Evolutionary conservation across 352 stramenopile species (phyloP).

Genomic region (Phytophthora pisi): DNA sequence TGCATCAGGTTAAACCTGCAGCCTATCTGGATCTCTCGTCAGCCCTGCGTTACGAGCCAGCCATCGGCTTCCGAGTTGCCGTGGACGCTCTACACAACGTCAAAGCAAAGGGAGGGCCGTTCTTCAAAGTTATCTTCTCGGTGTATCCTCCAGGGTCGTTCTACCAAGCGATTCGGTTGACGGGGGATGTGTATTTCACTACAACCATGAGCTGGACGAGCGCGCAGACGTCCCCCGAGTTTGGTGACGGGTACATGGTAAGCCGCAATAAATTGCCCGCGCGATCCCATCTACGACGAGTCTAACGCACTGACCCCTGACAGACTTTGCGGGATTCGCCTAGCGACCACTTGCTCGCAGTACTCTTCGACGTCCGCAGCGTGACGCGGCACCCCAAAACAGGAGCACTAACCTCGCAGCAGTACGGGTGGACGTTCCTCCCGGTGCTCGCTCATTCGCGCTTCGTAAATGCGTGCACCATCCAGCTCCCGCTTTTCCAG

Average conservation of each 20-base stretch:
- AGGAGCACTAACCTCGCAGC: conserved; percentile 46
- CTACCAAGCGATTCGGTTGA: conserved; percentile 64
- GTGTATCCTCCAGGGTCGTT: conserved; percentile 61
- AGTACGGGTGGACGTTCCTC: conserved; percentile 72
- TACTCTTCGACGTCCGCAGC: conserved; percentile 68
- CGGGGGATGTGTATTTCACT: conserved; percentile 61
- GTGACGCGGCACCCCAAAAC: conserved; percentile 54
- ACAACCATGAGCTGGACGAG: conserved; percentile 69
- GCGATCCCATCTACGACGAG: background rate
- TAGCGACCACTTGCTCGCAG: conserved; percentile 28
- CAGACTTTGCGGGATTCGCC: conserved; percentile 57
- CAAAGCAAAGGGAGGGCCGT: conserved; percentile 46
- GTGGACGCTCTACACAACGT: conserved; percentile 74
- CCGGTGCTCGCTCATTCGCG: conserved; percentile 48
- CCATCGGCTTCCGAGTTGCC: conserved; percentile 70
- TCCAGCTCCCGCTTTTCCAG: conserved; percentile 68
- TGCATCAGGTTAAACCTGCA: conserved; percentile 45
- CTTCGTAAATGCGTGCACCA: conserved; percentile 40
- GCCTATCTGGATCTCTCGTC: conserved; percentile 50
- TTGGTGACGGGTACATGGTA: conserved; percentile 66
- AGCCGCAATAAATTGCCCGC: background rate
- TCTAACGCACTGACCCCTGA: conserved; percentile 8
- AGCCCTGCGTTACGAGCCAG: conserved; percentile 55
- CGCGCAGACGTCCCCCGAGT: conserved; percentile 56
- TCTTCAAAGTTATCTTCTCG: conserved; percentile 69